These are phyloP conservation scores for Fusarium lyarnte DNA, from an alignment of 2,329 filamentous ascomycete species.

Conservation along the genomic window DNA sequence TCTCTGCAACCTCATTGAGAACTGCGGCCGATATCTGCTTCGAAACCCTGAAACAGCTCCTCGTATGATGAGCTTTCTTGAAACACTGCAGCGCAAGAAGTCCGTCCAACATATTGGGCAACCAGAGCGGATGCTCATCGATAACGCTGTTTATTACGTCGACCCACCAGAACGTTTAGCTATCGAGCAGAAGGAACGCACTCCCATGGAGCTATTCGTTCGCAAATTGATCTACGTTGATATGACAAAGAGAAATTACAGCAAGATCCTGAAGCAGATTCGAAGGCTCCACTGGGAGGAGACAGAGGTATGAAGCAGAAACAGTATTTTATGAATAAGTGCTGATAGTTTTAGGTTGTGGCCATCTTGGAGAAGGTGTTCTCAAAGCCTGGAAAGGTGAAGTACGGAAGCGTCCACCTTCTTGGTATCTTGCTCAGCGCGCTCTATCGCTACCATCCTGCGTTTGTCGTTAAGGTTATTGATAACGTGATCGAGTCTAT, in stretches of 20 bases:
- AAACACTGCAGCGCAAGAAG: constrained; percentile 96
- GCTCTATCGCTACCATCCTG: constrained; percentile 89
- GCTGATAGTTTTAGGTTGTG: constrained; percentile 64
- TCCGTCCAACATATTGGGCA: constrained; percentile 93
- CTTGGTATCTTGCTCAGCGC: constrained; percentile 89
- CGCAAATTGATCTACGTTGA: constrained; percentile 93
- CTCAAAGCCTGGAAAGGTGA: constrained; percentile 95
- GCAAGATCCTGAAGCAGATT: constrained; percentile 92
- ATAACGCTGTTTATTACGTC: constrained; percentile 98
- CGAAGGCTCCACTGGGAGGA: constrained; percentile 98
- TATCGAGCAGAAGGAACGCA: constrained; percentile 96
- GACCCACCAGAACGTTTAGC: constrained; percentile 93
- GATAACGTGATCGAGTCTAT: constrained; percentile 92
- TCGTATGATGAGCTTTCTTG: constrained; percentile 91
- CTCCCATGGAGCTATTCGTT: constrained; percentile 90
- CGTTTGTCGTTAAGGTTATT: constrained; percentile 90
- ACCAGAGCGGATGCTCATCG: constrained; percentile 96
- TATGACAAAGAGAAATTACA: constrained; percentile 92
- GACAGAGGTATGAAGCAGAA: constrained; percentile 67
- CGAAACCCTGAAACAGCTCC: constrained; percentile 93
- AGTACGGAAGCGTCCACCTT: constrained; percentile 95
- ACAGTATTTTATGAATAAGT: neutral
- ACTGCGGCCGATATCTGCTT: constrained; percentile 92
- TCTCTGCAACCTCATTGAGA: constrained; percentile 93
- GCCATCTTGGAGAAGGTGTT: constrained; percentile 88